Base-by-base conservation (phyloP, 148 eudicot genomes). In the Silene conica region DNA sequence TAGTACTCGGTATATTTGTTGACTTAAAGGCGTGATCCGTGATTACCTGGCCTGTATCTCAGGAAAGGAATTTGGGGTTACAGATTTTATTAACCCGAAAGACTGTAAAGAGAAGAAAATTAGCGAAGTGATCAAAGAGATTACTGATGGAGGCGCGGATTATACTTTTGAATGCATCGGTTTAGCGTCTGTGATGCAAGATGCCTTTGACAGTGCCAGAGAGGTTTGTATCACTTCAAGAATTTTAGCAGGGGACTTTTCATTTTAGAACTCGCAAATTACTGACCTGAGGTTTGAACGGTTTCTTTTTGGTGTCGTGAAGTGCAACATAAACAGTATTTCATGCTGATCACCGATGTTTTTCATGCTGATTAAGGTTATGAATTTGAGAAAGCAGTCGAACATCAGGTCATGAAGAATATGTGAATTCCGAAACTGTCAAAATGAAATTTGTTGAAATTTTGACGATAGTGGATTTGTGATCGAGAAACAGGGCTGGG, bases 101-200 rank as follows among this genome's bases (percentile, higher is more conserved):
- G 11, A 60, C 14, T 82, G 70, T 55, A 58, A 61, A 4, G 89
- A 82, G 18, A 86, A 84, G 76, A 73, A 81, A 25, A 75, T 85
- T 11, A 74, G 85, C 76, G 67, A 90, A 81, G 83, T 63, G 15
- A 87, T 87, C 13, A 71, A 82, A 64, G 91, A 85, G 56, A 80
- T 87, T 57, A 87, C 87, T 2, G 79, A 82, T 25, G 89, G 84
- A 46, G 91, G 91, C 3, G 91, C 89, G 5, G 91, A 87, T 28
- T 85, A 85, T 70, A 83, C 84, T 70, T 87, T 87, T 21, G 91
- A 87, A 73, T 87, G 91, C 77, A 72, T 85, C 46, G 88, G 90
- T 1, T 10, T 77, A 23, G 70, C 84, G 5, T 78, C 87, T 2
- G 57, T 85, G 21, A 80, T 87, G 86, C 83, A 80, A 55, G 80